Base-by-base conservation (phyloP, 2,329 filamentous ascomycete genomes). In the Bimuria novae-zelandiae region DNA sequence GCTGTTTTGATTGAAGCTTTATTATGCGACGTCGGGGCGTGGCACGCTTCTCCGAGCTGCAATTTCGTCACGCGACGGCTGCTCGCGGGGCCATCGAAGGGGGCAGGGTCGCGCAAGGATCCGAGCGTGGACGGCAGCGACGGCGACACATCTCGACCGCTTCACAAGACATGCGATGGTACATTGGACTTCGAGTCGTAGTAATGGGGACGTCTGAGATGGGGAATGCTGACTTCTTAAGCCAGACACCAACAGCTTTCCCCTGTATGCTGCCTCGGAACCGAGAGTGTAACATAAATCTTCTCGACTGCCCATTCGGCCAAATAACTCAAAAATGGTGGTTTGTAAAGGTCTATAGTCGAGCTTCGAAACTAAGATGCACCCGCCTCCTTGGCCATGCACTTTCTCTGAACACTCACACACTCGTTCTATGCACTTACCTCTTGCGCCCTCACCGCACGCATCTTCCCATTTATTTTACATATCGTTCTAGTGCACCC, bases 1-100 rank as follows among this genome's bases (percentile, higher is more conserved):
- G n/a, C 49, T 7, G 17, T 21, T 39, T 59, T 61, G 53, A 56
- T 61, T 61, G 55, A 43, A 44, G 51, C 56, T 42, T 55, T 59
- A 61, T 58, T 60, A 47, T 40, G 45, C 37, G 33, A 16, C 49
- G 32, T 44, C 49, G 49, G 42, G 40, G 30, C 33, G 12, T 35
- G 42, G 16, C 29, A 32, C 29, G 42, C 17, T 8, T 17, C 42
- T 33, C 36, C 44, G 49, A 25, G 42, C 42, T 33, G 45, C 37
- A 54, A 51, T 49, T 33, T 45, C 54, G 42, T 56, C 54, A 56
- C 54, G 54, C 54, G 50, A 25, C 25, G 49, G 41, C 43, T 40
- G 43, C 35, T 35, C 52, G 53, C 46, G 53, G 53, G 52, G 52
- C 52, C 42, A 30, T 27, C 42, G 22, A 17, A 21, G 41, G 12